Percentiles rank a stretch among this genome's conserved stretches.
phyloP scores from a whole-genome alignment of 2,329 filamentous ascomycete genomes.

The Aureobasidium mangrovei region DNA sequence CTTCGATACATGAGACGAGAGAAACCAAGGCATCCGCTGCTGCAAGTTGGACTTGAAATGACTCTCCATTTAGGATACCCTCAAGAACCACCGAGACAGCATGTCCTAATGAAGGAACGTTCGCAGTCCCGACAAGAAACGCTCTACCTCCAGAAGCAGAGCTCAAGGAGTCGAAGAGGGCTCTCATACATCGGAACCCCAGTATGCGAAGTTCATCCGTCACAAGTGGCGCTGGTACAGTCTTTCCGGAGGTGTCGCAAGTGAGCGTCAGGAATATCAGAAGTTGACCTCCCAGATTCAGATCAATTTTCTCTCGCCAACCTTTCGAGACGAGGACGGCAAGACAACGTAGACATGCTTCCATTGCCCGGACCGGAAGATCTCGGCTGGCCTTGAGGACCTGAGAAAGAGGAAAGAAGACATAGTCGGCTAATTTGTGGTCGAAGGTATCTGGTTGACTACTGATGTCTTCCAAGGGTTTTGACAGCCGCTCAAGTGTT shows the following conservation, averaged over 20 bases:
- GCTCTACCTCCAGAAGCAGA: slow-evolving; percentile 41
- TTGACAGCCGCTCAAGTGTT: slow-evolving; percentile 39
- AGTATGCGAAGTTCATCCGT: slow-evolving; percentile 68
- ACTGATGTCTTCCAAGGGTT: slow-evolving; percentile 29
- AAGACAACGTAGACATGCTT: slow-evolving; percentile 68
- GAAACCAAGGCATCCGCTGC: slow-evolving; percentile 57
- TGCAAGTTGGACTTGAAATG: slow-evolving; percentile 60
- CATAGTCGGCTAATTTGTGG: slow-evolving; percentile 80
- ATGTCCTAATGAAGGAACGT: slow-evolving; percentile 73
- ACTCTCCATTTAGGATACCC: slow-evolving; percentile 55
- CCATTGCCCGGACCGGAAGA: slow-evolving; percentile 63
- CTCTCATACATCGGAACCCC: slow-evolving; percentile 59
- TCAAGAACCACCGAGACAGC: slow-evolving; percentile 73
- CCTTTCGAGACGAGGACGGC: slow-evolving; percentile 64
- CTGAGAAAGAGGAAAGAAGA: slow-evolving; percentile 86
- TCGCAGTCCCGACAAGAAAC: slow-evolving; percentile 45
- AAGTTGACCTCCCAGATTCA: slow-evolving; percentile 71
- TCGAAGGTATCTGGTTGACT: slow-evolving; percentile 47
- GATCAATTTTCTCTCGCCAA: slow-evolving; percentile 65
- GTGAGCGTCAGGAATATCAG: slow-evolving; percentile 77
- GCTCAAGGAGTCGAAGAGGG: slow-evolving; percentile 54
- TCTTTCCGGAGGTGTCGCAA: slow-evolving; percentile 61
- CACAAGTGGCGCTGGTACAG: slow-evolving; percentile 41
- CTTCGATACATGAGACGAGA: slow-evolving; percentile 56
- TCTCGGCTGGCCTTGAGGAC: slow-evolving; percentile 68